Evolutionary conservation across 805 yeast species (phyloP).

Genomic region (Spathaspora girioi): DNA sequence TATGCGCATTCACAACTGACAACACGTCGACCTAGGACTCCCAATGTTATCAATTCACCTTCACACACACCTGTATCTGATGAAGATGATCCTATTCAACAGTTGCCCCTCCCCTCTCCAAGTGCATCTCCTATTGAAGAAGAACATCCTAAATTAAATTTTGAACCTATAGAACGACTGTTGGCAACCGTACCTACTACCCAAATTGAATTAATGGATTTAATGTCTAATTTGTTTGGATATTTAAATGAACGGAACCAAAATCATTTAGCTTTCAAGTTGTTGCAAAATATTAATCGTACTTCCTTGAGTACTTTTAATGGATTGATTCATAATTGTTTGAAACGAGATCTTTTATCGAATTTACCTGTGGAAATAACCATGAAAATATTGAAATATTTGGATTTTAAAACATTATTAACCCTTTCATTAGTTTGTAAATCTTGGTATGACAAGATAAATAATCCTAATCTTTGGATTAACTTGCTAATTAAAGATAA

Average conservation of each 20-base stretch:
- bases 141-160: conserved; percentile 10
- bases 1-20: neutral
- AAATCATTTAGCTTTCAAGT: conserved; percentile 47
- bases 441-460: conserved; percentile 66
- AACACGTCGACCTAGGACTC: conserved; percentile 21
- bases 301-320: conserved; percentile 58
- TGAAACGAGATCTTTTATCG: conserved; percentile 71
- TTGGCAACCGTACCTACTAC: conserved; percentile 23
- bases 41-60: conserved; percentile 25
- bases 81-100: conserved; percentile 37
- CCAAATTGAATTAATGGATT: conserved; percentile 36
- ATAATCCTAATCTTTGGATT: conserved; percentile 69
- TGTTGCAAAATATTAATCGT: conserved; percentile 59
- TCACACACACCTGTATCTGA: conserved; percentile 35
- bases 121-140: conserved; percentile 55
- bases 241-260: conserved; percentile 44
- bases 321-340: conserved; percentile 45
- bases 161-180: conserved; percentile 14
- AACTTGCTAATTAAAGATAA: conserved; percentile 59
- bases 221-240: conserved; percentile 30
- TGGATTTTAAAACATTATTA: conserved; percentile 62
- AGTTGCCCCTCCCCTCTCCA: conserved; percentile 66
- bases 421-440: conserved; percentile 61
- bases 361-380: conserved; percentile 75
- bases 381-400: conserved; percentile 55